Evolutionary conservation across 768 basidiomycete species (phyloP).

Genomic region (Pleurotus giganteus): DNA sequence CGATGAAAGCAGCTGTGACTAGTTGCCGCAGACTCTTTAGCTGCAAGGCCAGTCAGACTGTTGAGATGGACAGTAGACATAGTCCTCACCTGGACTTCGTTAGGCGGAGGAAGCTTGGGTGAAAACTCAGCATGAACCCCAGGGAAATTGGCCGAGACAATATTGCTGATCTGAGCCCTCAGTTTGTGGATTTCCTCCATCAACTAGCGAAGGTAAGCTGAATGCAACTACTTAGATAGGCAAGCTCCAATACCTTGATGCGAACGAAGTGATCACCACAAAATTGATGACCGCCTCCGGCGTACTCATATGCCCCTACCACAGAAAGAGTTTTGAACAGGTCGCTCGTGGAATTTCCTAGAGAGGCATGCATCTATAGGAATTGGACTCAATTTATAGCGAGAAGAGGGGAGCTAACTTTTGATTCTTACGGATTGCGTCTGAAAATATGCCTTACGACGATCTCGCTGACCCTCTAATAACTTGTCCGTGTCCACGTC

Average conservation of each 20-base stretch:
- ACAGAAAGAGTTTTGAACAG: conserved; percentile 86
- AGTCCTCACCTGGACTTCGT: conserved; percentile 62
- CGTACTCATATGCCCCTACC: conserved; percentile 95
- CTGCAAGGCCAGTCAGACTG: too few species aligned
- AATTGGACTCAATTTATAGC: background rate
- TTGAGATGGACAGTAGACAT: too few species aligned
- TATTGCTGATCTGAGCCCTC: conserved; percentile 81
- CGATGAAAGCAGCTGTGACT: conserved; percentile 86
- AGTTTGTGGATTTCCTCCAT: conserved; percentile 99
- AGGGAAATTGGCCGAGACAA: conserved; percentile 79
- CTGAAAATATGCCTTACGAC: conserved; percentile 79
- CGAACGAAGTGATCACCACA: conserved; percentile 90
- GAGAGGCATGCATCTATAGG: conserved; percentile 66
- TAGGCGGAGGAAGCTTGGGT: conserved; percentile 73
- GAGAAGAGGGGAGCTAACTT: background rate
- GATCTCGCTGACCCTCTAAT: conserved; percentile 57
- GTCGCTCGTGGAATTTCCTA: conserved; percentile 84
- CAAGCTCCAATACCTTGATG: conserved; percentile 59
- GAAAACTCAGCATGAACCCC: conserved; percentile 57
- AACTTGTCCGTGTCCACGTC: conserved; percentile 41
- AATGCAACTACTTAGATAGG: background rate
- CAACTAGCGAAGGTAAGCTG: conserved; percentile 48
- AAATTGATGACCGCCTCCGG: conserved; percentile 76
- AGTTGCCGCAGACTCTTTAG: conserved; percentile 89
- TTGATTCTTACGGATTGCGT: conserved; percentile 63